Evolutionary conservation across 1,284 basidiomycete species (phyloP).

Genomic region (Crucibulum parvulum): DNA sequence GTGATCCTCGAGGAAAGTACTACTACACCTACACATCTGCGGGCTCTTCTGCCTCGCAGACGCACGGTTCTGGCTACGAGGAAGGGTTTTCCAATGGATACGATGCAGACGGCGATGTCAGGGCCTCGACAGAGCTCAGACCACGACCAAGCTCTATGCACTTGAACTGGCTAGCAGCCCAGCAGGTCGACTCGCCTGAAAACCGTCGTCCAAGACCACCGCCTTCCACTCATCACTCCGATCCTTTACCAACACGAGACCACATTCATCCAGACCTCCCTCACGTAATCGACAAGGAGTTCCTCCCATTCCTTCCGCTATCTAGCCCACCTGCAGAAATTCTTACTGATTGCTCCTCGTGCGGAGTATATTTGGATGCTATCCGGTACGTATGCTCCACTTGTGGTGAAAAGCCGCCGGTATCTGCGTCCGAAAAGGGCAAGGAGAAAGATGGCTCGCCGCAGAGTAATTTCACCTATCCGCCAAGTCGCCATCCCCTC

Average conservation of each 20-base stretch:
- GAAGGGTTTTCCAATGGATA: slow-evolving; percentile 38
- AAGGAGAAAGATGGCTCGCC: slow-evolving; percentile 9
- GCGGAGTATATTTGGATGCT: slow-evolving; percentile 73
- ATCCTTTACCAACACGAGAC: slow-evolving; percentile 25
- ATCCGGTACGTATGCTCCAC: slow-evolving; percentile 88
- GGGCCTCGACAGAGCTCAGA: slow-evolving; percentile 14
- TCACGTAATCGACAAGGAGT: slow-evolving; percentile 47
- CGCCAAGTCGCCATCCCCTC: slow-evolving; percentile 23
- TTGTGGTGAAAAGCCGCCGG: slow-evolving; percentile 78
- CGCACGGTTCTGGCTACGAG: slow-evolving; percentile 59
- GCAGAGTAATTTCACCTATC: slow-evolving; percentile 23
- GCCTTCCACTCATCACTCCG: slow-evolving; percentile 28
- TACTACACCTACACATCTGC: slow-evolving; percentile 75
- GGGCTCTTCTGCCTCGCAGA: slow-evolving; percentile 54
- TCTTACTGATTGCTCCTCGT: slow-evolving; percentile 84
- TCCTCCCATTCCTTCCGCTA: slow-evolving; percentile 57
- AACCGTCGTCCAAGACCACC: slow-evolving; percentile 16
- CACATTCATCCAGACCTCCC: slow-evolving; percentile 45
- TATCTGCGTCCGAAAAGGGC: neutral
- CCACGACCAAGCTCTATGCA: slow-evolving; percentile 69
- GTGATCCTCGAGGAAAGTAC: slow-evolving; percentile 71
- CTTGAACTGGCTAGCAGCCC: slow-evolving; percentile 62
- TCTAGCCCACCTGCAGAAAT: slow-evolving; percentile 63
- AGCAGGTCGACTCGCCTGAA: slow-evolving; percentile 39
- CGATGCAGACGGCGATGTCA: slow-evolving; percentile 16